Evolutionary conservation across 225 moss, liverwort and hornwort genomes (phyloP), one percentile per base, ranked within the genome.

Genomic region (Polytrichum formosum): DNA sequence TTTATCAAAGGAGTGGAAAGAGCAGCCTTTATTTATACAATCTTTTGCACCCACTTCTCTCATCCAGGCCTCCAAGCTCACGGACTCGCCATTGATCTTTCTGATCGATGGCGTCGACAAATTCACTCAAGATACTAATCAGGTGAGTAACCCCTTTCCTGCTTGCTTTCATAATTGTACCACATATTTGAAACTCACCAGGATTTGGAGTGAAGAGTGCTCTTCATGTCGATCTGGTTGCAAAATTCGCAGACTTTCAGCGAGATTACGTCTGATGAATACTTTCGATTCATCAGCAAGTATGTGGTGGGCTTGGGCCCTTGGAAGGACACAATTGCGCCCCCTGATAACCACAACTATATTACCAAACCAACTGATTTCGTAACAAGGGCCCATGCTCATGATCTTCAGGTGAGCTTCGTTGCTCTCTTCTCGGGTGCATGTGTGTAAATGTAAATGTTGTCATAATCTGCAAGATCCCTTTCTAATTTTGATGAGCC

Each of bases 11-110:
- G 64, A 84, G 54, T 95, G 94, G 94, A 79, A 74, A 72, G 71
- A 73, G 67, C 80, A 87, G 72, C 94, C 94, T 2, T 27, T 90
- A 31, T 95, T 95, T 37, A 88, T 95, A 27, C 92, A 95, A 65
- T 95, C 92, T 7, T 95, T 95, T 80, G 92, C 94, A 53, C 92
- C 92, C 29, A 74, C 85, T 28, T 90, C 88, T 46, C 88, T 95
- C 56, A 63, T 84, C 64, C 83, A 81, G 53, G 61, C 73, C 64
- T 85, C 85, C 28, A 91, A 86, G 19, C 70, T 85, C 29, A 95
- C 87, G 3, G 71, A 84, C 62, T 87, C 85, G 2, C 94, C 94
- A 23, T 56, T 80, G 68, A 59, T 95, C 13, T 75, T 95, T 6
- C 90, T 95, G 37, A 79, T 95, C 61, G 94, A 87, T 56, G 79